Percentiles rank a stretch among this genome's conserved stretches.
Evolutionary conservation across 2,329 filamentous ascomycete species (phyloP).

Genomic region (Alternaria metachromatica): DNA sequence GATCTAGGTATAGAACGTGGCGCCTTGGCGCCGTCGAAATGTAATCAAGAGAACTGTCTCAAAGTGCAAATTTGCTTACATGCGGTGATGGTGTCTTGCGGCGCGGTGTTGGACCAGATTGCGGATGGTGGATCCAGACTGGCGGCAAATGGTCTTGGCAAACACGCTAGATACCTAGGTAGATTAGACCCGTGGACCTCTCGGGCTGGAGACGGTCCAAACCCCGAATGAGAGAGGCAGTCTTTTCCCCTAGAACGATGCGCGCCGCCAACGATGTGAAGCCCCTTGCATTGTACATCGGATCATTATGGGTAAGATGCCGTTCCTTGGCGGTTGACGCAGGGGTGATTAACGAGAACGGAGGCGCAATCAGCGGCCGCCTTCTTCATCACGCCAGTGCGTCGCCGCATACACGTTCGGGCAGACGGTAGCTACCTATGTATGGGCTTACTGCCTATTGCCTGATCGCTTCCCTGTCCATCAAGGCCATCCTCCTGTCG

Average conservation of each 20-base stretch:
- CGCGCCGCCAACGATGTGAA: not conserved
- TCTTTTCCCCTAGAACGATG: not conserved
- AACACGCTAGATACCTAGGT: not conserved
- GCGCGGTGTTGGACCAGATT: not conserved
- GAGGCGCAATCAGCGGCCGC: not conserved
- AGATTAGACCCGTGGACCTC: not conserved
- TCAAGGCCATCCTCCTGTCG: not conserved
- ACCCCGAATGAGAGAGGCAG: not conserved
- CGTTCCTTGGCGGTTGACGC: not conserved
- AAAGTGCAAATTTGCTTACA: not conserved
- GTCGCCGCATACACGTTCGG: not conserved
- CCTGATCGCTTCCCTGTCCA: not conserved
- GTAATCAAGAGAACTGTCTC: not conserved
- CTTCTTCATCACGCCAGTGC: not conserved
- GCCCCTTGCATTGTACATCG: not conserved
- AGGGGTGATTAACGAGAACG: not conserved
- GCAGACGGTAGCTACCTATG: not conserved
- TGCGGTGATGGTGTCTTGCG: not conserved
- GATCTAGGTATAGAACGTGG: not conserved
- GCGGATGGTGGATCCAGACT: not conserved
- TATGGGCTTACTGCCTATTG: not conserved
- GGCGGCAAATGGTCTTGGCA: not conserved
- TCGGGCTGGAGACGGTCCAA: not conserved
- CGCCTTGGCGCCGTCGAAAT: not conserved
- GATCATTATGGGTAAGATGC: not conserved